Evolutionary conservation across 306 rosid genomes (phyloP), one percentile per base, ranked within the genome.

Genomic region (Elaeagnus macrophylla): DNA sequence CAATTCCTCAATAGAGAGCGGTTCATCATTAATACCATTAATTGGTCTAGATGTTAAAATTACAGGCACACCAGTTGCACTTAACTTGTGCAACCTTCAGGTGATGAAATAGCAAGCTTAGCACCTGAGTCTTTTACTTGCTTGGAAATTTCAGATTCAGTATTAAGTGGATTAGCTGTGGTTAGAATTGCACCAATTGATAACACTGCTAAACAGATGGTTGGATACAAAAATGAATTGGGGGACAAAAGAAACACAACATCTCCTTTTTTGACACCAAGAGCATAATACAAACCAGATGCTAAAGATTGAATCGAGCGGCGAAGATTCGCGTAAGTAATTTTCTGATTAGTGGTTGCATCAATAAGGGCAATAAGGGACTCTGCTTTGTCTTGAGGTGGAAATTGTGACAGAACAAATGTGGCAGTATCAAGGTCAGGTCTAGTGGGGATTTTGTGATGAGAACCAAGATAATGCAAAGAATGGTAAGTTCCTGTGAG

Each of bases 151-250:
- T 86, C 97, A 19, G 90, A 58, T 46, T 47, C 59, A 3, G 84
- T 89, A 52, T 89, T 83, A 8, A 85, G 66, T 1, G 94, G 97
- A 51, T 89, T 89, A 8, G 95, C 81, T 1, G 97, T 79, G 53
- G 88, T 83, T 7, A 85, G 57, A 42, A 81, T 58, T 48, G 97
- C 97, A 7, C 97, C 95, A 37, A 83, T 12, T 13, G 84, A 83
- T 13, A 89, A 46, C 60, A 86, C 94, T 4, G 94, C 90, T 32
- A 89, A 40, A 61, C 90, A 89, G 35, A 83, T 77, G 12, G 75
- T 69, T 14, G 94, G 88, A 56, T 79, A 89, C 32, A 81, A 48
- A 14, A 78, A 41, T 10, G 94, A 83, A 75, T 85, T 89, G 0
- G 95, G 78, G 1, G 94, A 79, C 67, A 86, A 53, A 9, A 86